Base-by-base conservation (phyloP, 257 asterid genomes). In the Nemophila menziesii region DNA sequence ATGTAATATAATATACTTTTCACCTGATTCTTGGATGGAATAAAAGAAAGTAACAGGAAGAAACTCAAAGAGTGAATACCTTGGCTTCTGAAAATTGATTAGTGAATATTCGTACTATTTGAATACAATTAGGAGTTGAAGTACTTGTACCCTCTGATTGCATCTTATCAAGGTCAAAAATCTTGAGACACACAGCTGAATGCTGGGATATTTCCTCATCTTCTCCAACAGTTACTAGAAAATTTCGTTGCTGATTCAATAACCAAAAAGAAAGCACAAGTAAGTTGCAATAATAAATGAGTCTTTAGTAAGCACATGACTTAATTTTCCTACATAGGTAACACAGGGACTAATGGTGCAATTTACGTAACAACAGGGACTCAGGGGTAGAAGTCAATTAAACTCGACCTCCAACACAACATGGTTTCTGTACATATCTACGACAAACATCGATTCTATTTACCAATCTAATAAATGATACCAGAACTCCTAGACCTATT, bases 11-110 rank as follows among this genome's bases (percentile, higher is more conserved):
- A n/a, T n/a, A n/a, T n/a, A n/a, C n/a, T n/a, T n/a, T n/a, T n/a
- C n/a, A n/a, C n/a, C n/a, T n/a, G n/a, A n/a, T n/a, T 41, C n/a
- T 41, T 40, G 12, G 3, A 8, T 24, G 18, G 34, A 5, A 12
- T 22, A 17, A 22, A 33, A 16, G 29, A 5, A 29, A 33, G n/a
- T 29, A 29, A 10, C 36, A 29, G 36, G 36, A 7, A 29, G 36
- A 29, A 29, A 29, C 36, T 29, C 36, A 29, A 2, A 13, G 39
- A 2, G 36, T 10, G 4, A 20, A 39, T 55, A 89, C 98, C 94
- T 80, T 74, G 39, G 96, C 92, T 75, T 84, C 93, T 41, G 93
- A 82, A 62, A 84, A 89, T 51, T 84, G 95, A 51, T 50, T 72
- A 46, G 94, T 89, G 46, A 89, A 89, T 46, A 89, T 60, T 24